These are phyloP conservation scores for Colletotrichum gloeosporioides DNA, from an alignment of 2,329 filamentous ascomycete genomes.

Conservation along the genomic window DNA sequence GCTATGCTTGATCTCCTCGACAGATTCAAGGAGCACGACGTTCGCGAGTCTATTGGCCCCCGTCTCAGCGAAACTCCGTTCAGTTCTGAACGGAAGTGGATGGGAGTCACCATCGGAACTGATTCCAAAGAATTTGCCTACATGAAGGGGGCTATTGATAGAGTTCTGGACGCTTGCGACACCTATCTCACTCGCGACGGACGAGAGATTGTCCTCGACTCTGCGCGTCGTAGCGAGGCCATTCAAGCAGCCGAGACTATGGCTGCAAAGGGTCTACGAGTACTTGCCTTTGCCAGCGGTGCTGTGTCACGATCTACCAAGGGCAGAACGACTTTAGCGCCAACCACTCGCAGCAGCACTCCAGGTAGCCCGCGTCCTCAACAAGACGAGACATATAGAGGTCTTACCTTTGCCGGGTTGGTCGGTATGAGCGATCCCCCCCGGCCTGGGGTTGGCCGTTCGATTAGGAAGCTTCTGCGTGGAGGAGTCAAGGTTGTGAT, in stretches of 20 bases:
- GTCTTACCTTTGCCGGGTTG: conserved; percentile 87
- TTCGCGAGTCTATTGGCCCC: conserved; percentile 83
- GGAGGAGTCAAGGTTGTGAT: conserved; percentile 98
- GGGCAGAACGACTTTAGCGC: conserved; percentile 40
- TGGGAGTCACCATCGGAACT: conserved; percentile 87
- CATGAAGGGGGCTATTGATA: conserved; percentile 93
- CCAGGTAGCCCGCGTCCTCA: conserved; percentile 42
- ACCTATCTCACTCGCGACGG: conserved; percentile 89
- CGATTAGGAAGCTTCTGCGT: conserved; percentile 88
- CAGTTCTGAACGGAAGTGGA: conserved; percentile 98
- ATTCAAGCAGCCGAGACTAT: conserved; percentile 82
- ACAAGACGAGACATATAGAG: conserved; percentile 73
- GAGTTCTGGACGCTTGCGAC: conserved; percentile 84
- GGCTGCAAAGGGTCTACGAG: conserved; percentile 87
- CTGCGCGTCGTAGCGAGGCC: conserved; percentile 74
- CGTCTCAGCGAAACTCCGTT: conserved; percentile 90
- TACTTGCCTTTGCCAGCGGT: conserved; percentile 93
- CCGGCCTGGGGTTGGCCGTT: conserved; percentile 84
- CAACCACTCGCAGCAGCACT: conserved; percentile 56
- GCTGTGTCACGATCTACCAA: conserved; percentile 56
- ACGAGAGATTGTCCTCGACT: conserved; percentile 84
- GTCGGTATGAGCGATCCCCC: conserved; percentile 98
- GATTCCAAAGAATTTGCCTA: conserved; percentile 81
- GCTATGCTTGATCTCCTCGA: conserved; percentile 96
- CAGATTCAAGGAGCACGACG: conserved; percentile 88